phyloP scores from a whole-genome alignment of 2,329 filamentous ascomycete genomes.

The Calonectria naviculata region DNA sequence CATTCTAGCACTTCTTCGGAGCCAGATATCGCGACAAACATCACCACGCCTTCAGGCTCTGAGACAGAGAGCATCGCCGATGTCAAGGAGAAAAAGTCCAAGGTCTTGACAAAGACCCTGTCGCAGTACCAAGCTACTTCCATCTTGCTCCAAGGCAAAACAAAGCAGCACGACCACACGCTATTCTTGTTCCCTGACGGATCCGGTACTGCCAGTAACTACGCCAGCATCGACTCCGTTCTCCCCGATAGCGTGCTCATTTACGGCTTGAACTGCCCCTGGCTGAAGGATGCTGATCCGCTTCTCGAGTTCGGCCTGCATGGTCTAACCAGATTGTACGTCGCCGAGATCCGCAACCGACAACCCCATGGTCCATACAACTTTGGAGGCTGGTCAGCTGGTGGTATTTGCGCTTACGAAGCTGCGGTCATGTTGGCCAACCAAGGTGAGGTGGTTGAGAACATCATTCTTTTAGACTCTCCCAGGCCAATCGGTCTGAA shows the following conservation, averaged over 20 bases:
- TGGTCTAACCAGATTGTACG: neutral
- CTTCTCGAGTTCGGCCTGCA: neutral
- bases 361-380: conserved; percentile 76
- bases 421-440: conserved; percentile 52
- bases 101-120: neutral
- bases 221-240: neutral
- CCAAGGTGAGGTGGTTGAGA: conserved; percentile 4
- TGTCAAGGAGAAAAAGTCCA: neutral
- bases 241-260: neutral
- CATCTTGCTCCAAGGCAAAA: conserved; percentile 6
- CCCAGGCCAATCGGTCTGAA: conserved; percentile 8
- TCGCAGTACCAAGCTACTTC: neutral
- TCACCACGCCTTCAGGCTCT: neutral
- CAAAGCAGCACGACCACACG: neutral
- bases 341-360: conserved; percentile 47
- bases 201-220: conserved; percentile 10
- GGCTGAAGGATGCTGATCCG: neutral
- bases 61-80: neutral
- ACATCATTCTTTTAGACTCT: conserved; percentile 18
- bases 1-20: conserved; percentile 1
- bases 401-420: conserved; percentile 77
- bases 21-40: neutral
- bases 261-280: neutral
- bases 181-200: conserved; percentile 19
- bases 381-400: conserved; percentile 79